Conservation (phyloP, 1,139 yeast genomes). For the Geotrichum candidum region DNA sequence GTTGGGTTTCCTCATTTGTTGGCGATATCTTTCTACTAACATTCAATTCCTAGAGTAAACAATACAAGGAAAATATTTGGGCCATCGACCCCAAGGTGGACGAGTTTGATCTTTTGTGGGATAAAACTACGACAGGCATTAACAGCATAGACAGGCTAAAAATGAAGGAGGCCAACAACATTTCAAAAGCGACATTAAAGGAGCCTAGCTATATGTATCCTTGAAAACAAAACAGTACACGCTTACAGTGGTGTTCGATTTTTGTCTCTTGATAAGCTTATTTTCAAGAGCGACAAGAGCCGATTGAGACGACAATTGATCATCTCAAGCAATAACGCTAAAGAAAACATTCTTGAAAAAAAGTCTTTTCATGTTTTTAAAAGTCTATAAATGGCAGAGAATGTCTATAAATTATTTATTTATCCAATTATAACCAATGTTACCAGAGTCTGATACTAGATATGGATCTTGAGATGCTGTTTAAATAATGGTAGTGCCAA, state of each 20-base stretch:
- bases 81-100: conserved; percentile 44
- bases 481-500: conserved; percentile 57
- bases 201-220: conserved; percentile 5
- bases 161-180: conserved; percentile 50
- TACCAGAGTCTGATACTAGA: background rate
- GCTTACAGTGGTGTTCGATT: background rate
- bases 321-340: no score
- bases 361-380: no score
- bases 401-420: background rate
- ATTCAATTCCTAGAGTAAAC: conserved; percentile 40
- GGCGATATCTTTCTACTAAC: background rate
- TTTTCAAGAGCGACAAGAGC: background rate
- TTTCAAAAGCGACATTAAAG: conserved; percentile 31
- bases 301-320: no score
- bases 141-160: conserved; percentile 47
- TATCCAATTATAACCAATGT: background rate
- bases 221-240: background rate
- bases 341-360: no score
- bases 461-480: background rate
- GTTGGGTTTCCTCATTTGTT: background rate
- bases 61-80: conserved; percentile 73
- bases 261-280: background rate
- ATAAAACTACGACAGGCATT: conserved; percentile 40
- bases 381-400: no score
- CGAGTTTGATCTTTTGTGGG: conserved; percentile 61